Conservation (phyloP, 805 yeast genomes). For the Starmerella powellii region DNA sequence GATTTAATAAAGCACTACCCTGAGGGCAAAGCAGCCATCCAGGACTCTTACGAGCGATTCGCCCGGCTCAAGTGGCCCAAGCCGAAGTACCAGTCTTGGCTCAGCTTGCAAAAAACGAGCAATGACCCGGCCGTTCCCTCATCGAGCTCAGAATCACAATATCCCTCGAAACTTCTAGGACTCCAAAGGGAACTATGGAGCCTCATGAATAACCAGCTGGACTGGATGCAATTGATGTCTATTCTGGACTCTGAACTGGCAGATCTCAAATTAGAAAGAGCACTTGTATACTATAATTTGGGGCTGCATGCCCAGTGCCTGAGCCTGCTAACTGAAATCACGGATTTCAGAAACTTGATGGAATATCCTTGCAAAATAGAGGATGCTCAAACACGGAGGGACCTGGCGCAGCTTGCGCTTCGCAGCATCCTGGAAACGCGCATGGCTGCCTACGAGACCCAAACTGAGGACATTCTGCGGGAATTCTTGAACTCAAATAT, state of each 20-base stretch:
- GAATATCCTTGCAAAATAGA: slow-evolving; percentile 18
- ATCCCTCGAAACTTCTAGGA: slow-evolving; percentile 15
- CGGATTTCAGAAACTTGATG: slow-evolving; percentile 29
- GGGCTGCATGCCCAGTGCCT: slow-evolving; percentile 29
- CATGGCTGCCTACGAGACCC: no score
- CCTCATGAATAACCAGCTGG: slow-evolving; percentile 12
- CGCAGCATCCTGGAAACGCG: slow-evolving; percentile 1
- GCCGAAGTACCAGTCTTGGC: slow-evolving; percentile 21
- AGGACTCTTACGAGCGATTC: slow-evolving; percentile 22
- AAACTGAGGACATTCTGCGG: slow-evolving; percentile 1
- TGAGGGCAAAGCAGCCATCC: slow-evolving; percentile 5
- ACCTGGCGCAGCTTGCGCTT: slow-evolving; percentile 7
- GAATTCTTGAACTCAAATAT: slow-evolving; percentile 6
- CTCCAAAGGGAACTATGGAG: slow-evolving; percentile 17
- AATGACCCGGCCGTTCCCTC: no score
- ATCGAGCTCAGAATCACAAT: no score
- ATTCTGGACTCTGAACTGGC: slow-evolving; percentile 23
- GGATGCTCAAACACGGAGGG: slow-evolving; percentile 1
- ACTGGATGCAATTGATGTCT: slow-evolving; percentile 18
- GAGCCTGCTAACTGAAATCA: slow-evolving; percentile 25
- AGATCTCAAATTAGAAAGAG: slow-evolving; percentile 27
- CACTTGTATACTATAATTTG: slow-evolving; percentile 26
- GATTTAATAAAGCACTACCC: slow-evolving; percentile 26
- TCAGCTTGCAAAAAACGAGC: not conserved
- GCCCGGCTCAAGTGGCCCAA: slow-evolving; percentile 28